phyloP scores from a whole-genome alignment of 2,329 filamentous ascomycete genomes.

The Periconia macrospinosa region DNA sequence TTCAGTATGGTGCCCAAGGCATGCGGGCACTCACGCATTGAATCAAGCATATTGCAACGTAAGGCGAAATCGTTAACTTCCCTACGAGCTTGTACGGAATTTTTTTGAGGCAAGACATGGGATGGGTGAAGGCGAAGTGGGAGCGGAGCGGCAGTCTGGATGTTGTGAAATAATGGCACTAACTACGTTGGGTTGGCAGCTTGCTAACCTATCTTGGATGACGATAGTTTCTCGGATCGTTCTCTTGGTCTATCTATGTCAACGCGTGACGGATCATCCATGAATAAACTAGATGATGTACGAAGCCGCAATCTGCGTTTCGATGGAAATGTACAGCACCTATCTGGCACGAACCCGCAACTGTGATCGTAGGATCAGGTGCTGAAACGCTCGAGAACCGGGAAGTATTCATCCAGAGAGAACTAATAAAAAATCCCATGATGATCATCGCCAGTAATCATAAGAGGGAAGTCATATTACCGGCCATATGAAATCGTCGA shows the following conservation, averaged over 20 bases:
- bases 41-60: background rate
- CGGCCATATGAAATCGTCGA: no score
- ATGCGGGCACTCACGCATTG: slow-evolving; percentile 7
- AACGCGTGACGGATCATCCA: background rate
- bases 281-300: background rate
- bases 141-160: background rate
- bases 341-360: background rate
- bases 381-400: no score
- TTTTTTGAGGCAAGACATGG: background rate
- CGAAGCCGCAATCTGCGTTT: no score
- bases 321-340: background rate
- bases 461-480: no score
- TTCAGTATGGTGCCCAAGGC: background rate
- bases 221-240: background rate
- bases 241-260: background rate
- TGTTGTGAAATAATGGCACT: background rate
- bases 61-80: background rate
- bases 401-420: no score
- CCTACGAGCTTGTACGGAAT: background rate
- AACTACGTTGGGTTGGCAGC: background rate
- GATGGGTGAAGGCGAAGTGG: background rate
- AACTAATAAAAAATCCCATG: no score
- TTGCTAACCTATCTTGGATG: background rate
- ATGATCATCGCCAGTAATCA: no score
- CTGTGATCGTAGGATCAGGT: background rate